Evolutionary conservation across 805 yeast species (phyloP).

Genomic region (Yamadazyma paraphyllophila): DNA sequence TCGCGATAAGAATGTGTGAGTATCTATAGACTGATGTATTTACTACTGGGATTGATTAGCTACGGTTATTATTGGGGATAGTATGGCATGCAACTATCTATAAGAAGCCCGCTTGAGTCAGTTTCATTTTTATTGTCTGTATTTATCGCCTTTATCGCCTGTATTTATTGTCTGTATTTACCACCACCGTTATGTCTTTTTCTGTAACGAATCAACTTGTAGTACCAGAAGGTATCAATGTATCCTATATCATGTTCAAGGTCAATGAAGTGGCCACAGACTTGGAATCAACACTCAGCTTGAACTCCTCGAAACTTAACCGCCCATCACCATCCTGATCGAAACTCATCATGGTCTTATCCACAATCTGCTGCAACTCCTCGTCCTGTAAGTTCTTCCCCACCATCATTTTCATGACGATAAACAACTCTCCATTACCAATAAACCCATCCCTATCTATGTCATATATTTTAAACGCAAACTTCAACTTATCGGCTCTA

Average conservation of each 20-base stretch:
- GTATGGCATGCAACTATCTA: too few relatives aligned
- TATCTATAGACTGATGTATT: background rate
- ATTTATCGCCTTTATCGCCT: too few relatives aligned
- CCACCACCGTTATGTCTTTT: background rate
- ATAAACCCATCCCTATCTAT: conserved; percentile 93
- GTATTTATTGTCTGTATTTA: too few relatives aligned
- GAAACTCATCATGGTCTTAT: conserved; percentile 91
- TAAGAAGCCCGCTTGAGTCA: too few relatives aligned
- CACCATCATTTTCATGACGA: conserved; percentile 95
- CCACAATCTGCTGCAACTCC: conserved; percentile 95
- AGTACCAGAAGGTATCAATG: too few relatives aligned
- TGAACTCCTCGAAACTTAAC: conserved; percentile 83
- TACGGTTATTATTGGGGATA: too few relatives aligned
- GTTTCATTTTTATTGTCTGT: background rate
- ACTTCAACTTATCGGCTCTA: conserved; percentile 75
- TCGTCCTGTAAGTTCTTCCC: conserved; percentile 83
- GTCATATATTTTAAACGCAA: conserved; percentile 92
- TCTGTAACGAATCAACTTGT: too few relatives aligned
- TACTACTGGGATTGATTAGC: too few relatives aligned
- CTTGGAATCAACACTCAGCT: conserved; percentile 58
- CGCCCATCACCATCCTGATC: conserved; percentile 86
- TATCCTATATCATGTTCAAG: conserved; percentile 42
- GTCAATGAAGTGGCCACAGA: conserved; percentile 62
- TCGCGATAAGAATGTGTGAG: background rate
- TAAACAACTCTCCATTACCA: conserved; percentile 90